These are phyloP conservation scores for Pichia thaimueangensis DNA, from an alignment of 805 yeast genomes.

Conservation along the genomic window DNA sequence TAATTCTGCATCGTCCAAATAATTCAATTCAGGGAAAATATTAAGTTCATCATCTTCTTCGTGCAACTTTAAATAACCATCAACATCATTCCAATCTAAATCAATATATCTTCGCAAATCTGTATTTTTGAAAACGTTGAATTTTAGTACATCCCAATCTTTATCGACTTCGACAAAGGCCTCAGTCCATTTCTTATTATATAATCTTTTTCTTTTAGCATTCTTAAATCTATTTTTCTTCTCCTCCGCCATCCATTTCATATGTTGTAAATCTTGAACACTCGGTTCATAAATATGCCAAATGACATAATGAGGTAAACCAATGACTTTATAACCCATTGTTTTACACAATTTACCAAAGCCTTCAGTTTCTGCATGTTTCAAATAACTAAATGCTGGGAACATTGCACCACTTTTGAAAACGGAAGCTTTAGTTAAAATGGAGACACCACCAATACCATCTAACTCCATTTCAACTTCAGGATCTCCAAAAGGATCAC, in stretches of 20 bases:
- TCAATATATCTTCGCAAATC: conserved; percentile 48
- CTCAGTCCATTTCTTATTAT: conserved; percentile 67
- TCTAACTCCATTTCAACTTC: conserved; percentile 89
- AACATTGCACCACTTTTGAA: conserved; percentile 86
- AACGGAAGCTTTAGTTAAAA: conserved; percentile 78
- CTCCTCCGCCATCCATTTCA: conserved; percentile 85
- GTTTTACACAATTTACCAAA: conserved; percentile 84
- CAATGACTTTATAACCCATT: conserved; percentile 83
- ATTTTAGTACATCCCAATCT: conserved; percentile 67
- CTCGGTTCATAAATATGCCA: conserved; percentile 98
- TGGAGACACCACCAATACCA: conserved; percentile 97
- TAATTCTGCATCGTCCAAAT: no score
- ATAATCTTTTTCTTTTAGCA: conserved; percentile 60
- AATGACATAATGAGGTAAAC: conserved; percentile 89
- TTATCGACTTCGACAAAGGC: conserved; percentile 75
- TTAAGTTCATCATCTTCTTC: conserved; percentile 13
- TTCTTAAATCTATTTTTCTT: conserved; percentile 59
- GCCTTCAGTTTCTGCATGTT: conserved; percentile 97
- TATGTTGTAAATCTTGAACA: conserved; percentile 73
- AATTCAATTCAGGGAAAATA: conserved; percentile 11
- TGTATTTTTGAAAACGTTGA: conserved; percentile 68
- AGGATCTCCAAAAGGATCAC: conserved; percentile 94
- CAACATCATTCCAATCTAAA: conserved; percentile 70
- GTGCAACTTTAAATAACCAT: conserved; percentile 31
- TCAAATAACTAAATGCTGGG: conserved; percentile 94